Evolutionary conservation across 371 early-diverging fungal genomes (phyloP).

Genomic region (Blastocladiella emersonii): DNA sequence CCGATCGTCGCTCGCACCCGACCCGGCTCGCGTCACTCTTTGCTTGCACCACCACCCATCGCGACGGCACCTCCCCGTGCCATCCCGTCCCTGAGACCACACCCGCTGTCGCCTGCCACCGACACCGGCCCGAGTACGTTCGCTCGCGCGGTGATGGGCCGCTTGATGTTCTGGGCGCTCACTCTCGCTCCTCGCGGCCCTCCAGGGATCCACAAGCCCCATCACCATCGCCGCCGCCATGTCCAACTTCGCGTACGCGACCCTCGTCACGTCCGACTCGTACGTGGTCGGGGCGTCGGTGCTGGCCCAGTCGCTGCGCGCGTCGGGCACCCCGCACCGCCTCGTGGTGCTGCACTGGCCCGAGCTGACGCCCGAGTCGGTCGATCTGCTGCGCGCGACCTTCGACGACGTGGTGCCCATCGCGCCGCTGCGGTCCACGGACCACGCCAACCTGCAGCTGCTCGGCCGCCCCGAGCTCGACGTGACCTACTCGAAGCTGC

Average conservation of each 20-base stretch:
- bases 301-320: constrained; percentile 58
- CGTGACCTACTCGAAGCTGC: constrained; percentile 76
- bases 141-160: no score
- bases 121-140: no score
- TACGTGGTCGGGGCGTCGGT: constrained; percentile 79
- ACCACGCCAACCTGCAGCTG: constrained; percentile 41
- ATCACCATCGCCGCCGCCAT: no score
- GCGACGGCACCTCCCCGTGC: no score
- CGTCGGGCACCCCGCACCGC: constrained; percentile 38
- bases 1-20: no score
- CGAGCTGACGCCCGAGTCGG: constrained; percentile 26
- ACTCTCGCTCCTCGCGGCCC: no score
- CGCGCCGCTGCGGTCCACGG: constrained; percentile 31
- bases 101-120: no score
- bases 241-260: constrained; percentile 27
- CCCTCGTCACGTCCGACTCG: constrained; percentile 31
- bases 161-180: no score
- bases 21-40: no score
- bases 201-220: no score
- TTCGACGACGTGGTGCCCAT: constrained; percentile 57
- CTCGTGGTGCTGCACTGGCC: constrained; percentile 61
- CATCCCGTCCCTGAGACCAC: no score
- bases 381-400: constrained; percentile 29
- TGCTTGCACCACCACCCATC: no score
- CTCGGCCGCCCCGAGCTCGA: constrained; percentile 81